Conservation (phyloP, 2,329 filamentous ascomycete genomes). For the Fusarium sp. region DNA sequence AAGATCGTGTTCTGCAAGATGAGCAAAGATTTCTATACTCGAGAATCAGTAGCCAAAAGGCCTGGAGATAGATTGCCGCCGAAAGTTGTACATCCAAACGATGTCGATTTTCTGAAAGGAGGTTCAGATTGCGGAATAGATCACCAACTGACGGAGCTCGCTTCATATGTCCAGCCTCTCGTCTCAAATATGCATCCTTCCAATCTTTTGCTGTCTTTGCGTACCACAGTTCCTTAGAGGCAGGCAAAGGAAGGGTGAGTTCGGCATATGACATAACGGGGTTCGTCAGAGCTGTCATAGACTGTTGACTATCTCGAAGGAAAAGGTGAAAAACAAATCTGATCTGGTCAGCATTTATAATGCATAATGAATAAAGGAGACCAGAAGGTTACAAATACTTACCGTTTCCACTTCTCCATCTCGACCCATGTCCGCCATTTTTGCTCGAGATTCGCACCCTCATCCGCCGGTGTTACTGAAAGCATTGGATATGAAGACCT, state of each 20-base stretch:
- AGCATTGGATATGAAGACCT: constrained; percentile 65
- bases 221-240: constrained; percentile 72
- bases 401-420: constrained; percentile 75
- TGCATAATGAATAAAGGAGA: background rate
- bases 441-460: constrained; percentile 66
- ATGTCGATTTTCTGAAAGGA: constrained; percentile 61
- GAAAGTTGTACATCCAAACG: constrained; percentile 68
- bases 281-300: constrained; percentile 73
- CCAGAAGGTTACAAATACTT: background rate
- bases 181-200: constrained; percentile 68
- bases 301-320: constrained; percentile 73
- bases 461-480: constrained; percentile 63
- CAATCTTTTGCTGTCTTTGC: constrained; percentile 72
- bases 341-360: constrained; percentile 21
- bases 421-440: constrained; percentile 76
- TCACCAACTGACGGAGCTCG: constrained; percentile 65
- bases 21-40: constrained; percentile 73
- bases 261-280: constrained; percentile 77
- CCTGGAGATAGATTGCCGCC: constrained; percentile 71
- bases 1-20: constrained; percentile 60
- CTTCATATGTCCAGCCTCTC: constrained; percentile 52
- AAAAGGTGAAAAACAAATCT: constrained; percentile 74
- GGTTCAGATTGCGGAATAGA: constrained; percentile 66
- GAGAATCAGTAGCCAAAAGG: constrained; percentile 73
- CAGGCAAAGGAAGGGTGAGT: constrained; percentile 73